These are phyloP conservation scores for Epichloe aotearoae DNA, from an alignment of 2,329 filamentous ascomycete species.

Conservation along the genomic window DNA sequence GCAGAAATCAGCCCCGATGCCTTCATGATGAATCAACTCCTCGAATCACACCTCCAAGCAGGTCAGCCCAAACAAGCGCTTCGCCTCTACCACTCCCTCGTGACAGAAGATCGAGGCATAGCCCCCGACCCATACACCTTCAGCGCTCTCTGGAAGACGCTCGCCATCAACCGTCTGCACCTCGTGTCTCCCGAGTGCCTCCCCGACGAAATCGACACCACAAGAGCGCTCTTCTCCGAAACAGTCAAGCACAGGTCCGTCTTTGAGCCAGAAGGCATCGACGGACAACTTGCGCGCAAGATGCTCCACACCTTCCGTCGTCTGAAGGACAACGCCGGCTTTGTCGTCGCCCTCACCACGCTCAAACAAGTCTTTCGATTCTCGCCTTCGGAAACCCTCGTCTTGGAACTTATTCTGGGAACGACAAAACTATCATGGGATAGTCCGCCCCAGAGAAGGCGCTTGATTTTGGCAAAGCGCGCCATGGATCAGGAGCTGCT, in stretches of 20 bases:
- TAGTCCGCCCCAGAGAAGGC: conserved; percentile 24
- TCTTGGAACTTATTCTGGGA: conserved; percentile 32
- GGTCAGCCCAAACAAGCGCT: conserved; percentile 41
- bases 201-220: conserved; percentile 17
- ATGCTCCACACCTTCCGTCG: conserved; percentile 38
- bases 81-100: conserved; percentile 41
- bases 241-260: conserved; percentile 34
- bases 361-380: conserved; percentile 31
- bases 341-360: conserved; percentile 31
- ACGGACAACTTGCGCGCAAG: conserved; percentile 34
- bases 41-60: conserved; percentile 51
- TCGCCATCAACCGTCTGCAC: conserved; percentile 36
- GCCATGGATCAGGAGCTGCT: conserved; percentile 27
- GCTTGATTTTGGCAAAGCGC: conserved; percentile 29
- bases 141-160: conserved; percentile 50
- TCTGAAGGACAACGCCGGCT: conserved; percentile 28
- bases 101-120: conserved; percentile 29
- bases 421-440: conserved; percentile 31
- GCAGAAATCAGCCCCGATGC: conserved; percentile 55
- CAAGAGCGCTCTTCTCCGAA: conserved; percentile 32
- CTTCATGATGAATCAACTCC: conserved; percentile 68
- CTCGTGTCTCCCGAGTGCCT: conserved; percentile 17
- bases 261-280: conserved; percentile 29
- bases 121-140: conserved; percentile 57
- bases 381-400: conserved; percentile 30